Evolutionary conservation across 352 stramenopile species (phyloP).

Genomic region (Phytopythium kandeliae): DNA sequence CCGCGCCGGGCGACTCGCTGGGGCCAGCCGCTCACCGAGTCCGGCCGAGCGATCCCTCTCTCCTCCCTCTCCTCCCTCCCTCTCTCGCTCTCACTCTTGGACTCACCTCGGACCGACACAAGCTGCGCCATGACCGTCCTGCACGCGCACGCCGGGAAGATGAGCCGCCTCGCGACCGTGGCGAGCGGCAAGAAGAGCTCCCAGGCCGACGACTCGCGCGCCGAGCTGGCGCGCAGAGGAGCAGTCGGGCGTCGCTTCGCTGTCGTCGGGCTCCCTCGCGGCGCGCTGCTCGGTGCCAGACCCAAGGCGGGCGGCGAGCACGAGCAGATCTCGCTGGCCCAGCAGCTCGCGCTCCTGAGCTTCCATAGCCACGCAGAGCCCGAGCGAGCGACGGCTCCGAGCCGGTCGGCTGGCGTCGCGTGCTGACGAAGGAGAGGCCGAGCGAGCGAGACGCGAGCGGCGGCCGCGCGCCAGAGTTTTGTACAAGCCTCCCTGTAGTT

Average conservation of each 20-base stretch:
- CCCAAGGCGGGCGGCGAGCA: background rate
- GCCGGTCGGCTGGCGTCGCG: background rate
- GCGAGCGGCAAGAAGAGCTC: background rate
- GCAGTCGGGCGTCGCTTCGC: constrained; percentile 29
- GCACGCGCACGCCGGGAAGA: background rate
- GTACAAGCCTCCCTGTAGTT: background rate
- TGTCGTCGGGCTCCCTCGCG: constrained; percentile 15
- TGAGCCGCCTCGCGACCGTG: background rate
- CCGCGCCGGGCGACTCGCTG: background rate
- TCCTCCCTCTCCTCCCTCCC: too few relatives aligned
- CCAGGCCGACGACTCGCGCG: constrained; percentile 15
- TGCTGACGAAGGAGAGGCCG: background rate
- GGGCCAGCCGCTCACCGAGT: too few relatives aligned
- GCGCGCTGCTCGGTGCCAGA: background rate
- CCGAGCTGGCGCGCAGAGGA: constrained; percentile 22
- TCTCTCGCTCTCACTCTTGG: background rate
- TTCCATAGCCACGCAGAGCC: background rate
- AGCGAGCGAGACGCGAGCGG: background rate
- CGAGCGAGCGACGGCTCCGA: background rate
- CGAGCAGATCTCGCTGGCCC: background rate
- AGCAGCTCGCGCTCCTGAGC: background rate
- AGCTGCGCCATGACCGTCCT: background rate
- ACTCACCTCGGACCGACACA: background rate
- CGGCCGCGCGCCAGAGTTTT: background rate
- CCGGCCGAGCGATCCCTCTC: too few relatives aligned